Evolutionary conservation across 805 yeast species (phyloP), one percentile per base, ranked within the genome.

Genomic region (Kodamaea nitidulidarum): DNA sequence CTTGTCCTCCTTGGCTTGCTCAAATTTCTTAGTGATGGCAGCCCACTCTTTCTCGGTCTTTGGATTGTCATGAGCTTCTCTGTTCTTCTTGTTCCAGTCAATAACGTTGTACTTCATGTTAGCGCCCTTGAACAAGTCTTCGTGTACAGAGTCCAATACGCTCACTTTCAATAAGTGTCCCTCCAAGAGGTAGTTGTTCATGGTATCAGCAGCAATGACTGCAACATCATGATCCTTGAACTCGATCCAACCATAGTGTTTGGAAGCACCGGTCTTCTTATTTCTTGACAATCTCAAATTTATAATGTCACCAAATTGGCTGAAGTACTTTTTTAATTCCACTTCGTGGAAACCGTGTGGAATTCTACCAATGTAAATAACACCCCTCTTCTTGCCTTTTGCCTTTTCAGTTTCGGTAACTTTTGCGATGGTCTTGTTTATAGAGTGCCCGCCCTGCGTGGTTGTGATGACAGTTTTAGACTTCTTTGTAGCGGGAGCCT

Each of bases 271-370:
- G 4, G 95, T 82, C 55, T 82, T 84, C 62, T 84, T 88, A 68
- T 86, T 91, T 58, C 97, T 78, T 32, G 96, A 86, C 38, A 93
- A 64, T 50, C 90, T 80, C 40, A 88, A 73, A 50, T 87, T 80
- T 33, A 78, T 71, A 43, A 93, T 81, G 28, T 76, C 81, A 45
- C 98, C 98, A 65, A 93, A 93, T 67, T 93, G 98, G 35, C 76
- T 64, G 59, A 93, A 91, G 64, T 93, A 93, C 54, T 78, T 76
- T 45, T 75, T 75, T 71, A 84, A 69, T 59, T 85, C 91, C 28
- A 64, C 71, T 63, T 93, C 98, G 52, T 88, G 81, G 67, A 93
- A 88, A 30, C 95, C 96, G 51, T 83, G 81, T 33, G 98, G 98
- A 47, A 93, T 73, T 57, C 97, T 79, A 39, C 98, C 96, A 25